These are phyloP conservation scores for Neonectria magnoliae DNA, from an alignment of 2,329 filamentous ascomycete species.

Conservation along the genomic window DNA sequence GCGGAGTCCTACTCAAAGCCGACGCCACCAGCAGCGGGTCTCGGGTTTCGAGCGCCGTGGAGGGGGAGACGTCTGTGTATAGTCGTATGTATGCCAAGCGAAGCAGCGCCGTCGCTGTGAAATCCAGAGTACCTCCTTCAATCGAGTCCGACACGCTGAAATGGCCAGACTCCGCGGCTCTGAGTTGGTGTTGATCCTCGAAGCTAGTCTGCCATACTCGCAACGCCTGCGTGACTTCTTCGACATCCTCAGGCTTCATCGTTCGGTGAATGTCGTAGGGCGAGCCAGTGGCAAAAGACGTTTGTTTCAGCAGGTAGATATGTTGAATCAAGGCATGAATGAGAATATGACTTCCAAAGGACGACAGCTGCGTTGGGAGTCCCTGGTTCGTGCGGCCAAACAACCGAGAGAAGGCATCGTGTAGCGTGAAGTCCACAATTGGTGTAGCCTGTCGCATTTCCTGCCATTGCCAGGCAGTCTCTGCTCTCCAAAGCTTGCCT, in stretches of 20 bases:
- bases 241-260: conserved; percentile 64
- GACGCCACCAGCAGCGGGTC: conserved; percentile 70
- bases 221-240: conserved; percentile 65
- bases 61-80: conserved; percentile 71
- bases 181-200: conserved; percentile 63
- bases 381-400: conserved; percentile 62
- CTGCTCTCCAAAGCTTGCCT: conserved; percentile 66
- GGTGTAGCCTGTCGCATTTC: conserved; percentile 63
- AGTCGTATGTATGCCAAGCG: conserved; percentile 72
- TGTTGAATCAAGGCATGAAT: conserved; percentile 79
- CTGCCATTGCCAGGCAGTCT: conserved; percentile 69
- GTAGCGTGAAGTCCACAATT: conserved; percentile 62
- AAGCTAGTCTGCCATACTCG: conserved; percentile 68
- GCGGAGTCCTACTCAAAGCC: conserved; percentile 67
- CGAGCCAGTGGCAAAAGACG: conserved; percentile 60
- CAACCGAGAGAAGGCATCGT: conserved; percentile 66
- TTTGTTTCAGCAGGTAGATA: conserved; percentile 75
- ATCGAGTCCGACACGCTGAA: conserved; percentile 60
- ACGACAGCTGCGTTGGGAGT: conserved; percentile 62
- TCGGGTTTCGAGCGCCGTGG: conserved; percentile 71
- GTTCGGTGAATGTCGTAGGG: conserved; percentile 62
- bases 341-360: conserved; percentile 75
- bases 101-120: conserved; percentile 71
- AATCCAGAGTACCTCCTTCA: conserved; percentile 69
- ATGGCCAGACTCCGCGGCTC: conserved; percentile 59